Percentiles rank a stretch among this genome's conserved stretches.
Conservation (phyloP, 1,139 yeast genomes). For the Magnusiomyces clavatus region DNA sequence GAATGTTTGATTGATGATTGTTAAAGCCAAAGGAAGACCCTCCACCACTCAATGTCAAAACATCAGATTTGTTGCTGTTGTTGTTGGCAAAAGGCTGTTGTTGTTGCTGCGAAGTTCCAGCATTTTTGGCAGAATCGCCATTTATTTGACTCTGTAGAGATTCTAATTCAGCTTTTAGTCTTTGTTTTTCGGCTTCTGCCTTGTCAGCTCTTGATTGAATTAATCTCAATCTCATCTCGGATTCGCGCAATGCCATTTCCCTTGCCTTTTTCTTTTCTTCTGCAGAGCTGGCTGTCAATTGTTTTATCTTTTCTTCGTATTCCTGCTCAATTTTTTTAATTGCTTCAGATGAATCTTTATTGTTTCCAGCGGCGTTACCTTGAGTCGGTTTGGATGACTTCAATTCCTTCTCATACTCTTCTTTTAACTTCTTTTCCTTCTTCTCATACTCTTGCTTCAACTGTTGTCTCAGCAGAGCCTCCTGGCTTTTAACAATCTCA, state of each 20-base stretch:
- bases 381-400: not conserved
- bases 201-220: conserved; percentile 30
- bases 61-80: too few species aligned
- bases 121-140: not conserved
- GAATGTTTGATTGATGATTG: too few species aligned
- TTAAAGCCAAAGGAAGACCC: too few species aligned
- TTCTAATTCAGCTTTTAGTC: conserved; percentile 18
- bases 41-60: too few species aligned
- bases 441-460: conserved; percentile 9
- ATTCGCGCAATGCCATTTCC: conserved; percentile 21
- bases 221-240: conserved; percentile 31
- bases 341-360: conserved; percentile 5
- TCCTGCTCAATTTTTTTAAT: conserved; percentile 11
- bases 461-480: not conserved
- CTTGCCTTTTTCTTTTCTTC: conserved; percentile 19
- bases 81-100: not conserved
- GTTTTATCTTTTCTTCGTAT: conserved; percentile 6
- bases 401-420: conserved; percentile 2
- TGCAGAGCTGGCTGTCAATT: conserved; percentile 13
- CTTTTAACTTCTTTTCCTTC: conserved; percentile 10
- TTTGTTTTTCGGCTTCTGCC: conserved; percentile 29
- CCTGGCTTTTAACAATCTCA: not conserved
- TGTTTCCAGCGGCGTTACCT: not conserved
- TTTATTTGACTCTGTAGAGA: not conserved
- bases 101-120: not conserved